Base-by-base conservation (phyloP, 2,329 filamentous ascomycete genomes). In the Calonectria naviculata region DNA sequence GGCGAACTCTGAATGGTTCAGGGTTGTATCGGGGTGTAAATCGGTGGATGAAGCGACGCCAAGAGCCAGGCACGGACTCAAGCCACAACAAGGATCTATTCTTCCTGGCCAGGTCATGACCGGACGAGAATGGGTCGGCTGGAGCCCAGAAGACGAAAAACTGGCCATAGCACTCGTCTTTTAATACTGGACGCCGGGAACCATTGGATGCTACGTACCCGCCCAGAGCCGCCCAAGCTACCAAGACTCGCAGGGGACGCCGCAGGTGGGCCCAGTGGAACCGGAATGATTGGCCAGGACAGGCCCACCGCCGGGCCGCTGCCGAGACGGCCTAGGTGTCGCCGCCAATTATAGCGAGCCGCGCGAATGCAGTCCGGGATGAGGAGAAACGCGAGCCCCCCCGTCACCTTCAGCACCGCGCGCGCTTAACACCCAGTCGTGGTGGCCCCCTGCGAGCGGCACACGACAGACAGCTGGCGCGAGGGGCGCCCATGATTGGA, bases 241-340 rank as follows among this genome's bases (percentile, higher is more conserved):
- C 34, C 36, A n/a, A 26, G 38, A 49, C 12, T n/a, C 49, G 26
- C 52, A 42, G 41, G 41, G 36, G 38, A 17, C 31, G 70, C 73
- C 74, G 67, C 74, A 77, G 74, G 72, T 72, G 52, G 71, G 44
- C 60, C 60, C 42, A 52, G 75, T 78, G 75, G 77, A 56, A 60
- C 31, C 21, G 13, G n/a, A 34, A 63, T 72, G 74, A 79, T 76
- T 78, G 77, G 77, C 61, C 63, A 60, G 29, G 29, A 54, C 34
- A 31, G 67, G 60, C 28, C 56, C 64, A 26, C 28, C 24, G 24
- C 49, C 67, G 71, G 76, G 74, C 72, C 76, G 67, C 65, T 62
- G 72, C 73, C 73, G 71, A 68, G 68, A 29, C 38, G 42, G 66
- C 68, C 49, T n/a, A 15, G 24, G 12, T 26, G 28, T 47, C 42